Conservation (phyloP, 164 flowering plant genomes). For the Litsea cubeba region DNA sequence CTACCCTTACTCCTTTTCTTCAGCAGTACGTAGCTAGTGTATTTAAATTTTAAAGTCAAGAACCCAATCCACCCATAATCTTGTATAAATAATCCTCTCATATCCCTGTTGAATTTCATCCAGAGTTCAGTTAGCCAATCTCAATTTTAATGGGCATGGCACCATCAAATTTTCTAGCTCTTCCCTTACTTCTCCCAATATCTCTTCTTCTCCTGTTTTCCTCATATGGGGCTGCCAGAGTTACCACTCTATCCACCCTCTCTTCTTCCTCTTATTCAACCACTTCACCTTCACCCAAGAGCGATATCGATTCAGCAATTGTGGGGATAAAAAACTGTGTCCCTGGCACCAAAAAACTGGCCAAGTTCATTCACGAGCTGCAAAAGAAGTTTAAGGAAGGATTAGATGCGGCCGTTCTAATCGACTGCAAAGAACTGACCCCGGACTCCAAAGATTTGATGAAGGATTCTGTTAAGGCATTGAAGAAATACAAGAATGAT, state of each 20-base stretch:
- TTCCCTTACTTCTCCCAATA: neutral
- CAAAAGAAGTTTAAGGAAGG: slow-evolving; percentile 31
- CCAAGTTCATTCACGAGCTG: neutral
- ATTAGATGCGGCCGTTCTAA: slow-evolving; percentile 42
- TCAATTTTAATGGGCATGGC: neutral
- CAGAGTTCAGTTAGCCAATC: no score
- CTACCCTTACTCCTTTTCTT: no score
- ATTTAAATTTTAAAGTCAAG: neutral
- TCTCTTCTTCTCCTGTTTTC: neutral
- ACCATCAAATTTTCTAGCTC: neutral
- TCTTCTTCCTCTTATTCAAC: neutral
- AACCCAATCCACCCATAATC: neutral
- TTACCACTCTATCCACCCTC: no score
- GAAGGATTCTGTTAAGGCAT: slow-evolving; percentile 51
- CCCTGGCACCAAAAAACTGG: neutral
- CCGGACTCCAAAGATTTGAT: slow-evolving; percentile 60
- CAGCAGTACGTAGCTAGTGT: neutral
- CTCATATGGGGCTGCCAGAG: no score
- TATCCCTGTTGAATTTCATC: neutral
- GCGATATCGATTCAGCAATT: neutral
- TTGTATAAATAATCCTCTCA: neutral
- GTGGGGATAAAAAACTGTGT: neutral
- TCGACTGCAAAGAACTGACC: slow-evolving; percentile 57
- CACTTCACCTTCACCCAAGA: neutral
- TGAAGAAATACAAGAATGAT: slow-evolving; percentile 33